phyloP scores from a whole-genome alignment of 1,139 yeast genomes.

The Candida freyschussii region DNA sequence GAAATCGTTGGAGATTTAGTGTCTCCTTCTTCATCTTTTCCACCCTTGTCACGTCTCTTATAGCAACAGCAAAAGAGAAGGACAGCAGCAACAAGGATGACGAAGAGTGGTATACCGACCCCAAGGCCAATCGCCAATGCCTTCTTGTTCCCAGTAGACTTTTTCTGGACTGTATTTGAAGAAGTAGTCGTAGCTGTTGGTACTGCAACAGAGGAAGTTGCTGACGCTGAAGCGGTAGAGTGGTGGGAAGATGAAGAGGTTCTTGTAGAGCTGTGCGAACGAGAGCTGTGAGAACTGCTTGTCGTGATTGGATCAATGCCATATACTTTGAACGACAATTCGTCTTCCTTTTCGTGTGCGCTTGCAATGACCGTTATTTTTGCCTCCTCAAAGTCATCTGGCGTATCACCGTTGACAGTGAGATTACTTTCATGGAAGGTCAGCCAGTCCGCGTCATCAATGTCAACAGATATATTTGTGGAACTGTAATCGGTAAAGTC shows the following conservation, averaged over 20 bases:
- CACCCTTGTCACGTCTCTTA: constrained; percentile 37
- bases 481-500: constrained; percentile 49
- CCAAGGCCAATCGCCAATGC: constrained; percentile 82
- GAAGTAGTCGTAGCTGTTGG: constrained; percentile 29
- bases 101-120: constrained; percentile 67
- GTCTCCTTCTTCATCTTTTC: constrained; percentile 29
- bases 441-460: constrained; percentile 57
- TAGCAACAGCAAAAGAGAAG: constrained; percentile 57
- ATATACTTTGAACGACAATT: constrained; percentile 46
- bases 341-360: constrained; percentile 35
- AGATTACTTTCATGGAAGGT: constrained; percentile 51
- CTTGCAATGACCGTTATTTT: constrained; percentile 50
- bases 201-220: constrained; percentile 25
- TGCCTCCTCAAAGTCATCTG: constrained; percentile 49
- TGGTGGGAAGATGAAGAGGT: constrained; percentile 18
- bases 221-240: constrained; percentile 16
- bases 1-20: constrained; percentile 32
- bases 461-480: constrained; percentile 46
- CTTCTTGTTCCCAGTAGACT: constrained; percentile 32
- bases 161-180: constrained; percentile 23
- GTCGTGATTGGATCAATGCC: constrained; percentile 43
- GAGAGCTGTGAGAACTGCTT: constrained; percentile 14
- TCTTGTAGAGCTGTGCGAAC: constrained; percentile 12
- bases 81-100: constrained; percentile 43
- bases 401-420: constrained; percentile 67